phyloP scores from a whole-genome alignment of 1,284 basidiomycete genomes.

The Farysia itapuensis region DNA sequence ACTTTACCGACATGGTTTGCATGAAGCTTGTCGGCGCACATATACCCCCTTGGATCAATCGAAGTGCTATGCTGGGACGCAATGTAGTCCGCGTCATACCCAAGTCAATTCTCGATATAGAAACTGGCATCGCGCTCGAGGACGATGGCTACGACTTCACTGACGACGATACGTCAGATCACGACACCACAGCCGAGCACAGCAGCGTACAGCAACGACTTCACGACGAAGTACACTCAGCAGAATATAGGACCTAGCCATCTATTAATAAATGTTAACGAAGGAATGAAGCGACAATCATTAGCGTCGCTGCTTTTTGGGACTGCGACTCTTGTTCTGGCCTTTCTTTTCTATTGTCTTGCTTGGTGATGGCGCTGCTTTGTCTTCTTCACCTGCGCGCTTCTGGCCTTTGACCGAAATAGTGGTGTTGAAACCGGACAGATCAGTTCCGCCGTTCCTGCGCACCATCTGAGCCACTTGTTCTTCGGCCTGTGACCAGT shows the following conservation, averaged over 20 bases:
- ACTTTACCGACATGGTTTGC: constrained; percentile 50
- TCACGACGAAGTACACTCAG: neutral
- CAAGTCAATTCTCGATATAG: constrained; percentile 5
- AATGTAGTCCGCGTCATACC: constrained; percentile 5
- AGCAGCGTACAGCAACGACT: neutral
- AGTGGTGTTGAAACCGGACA: constrained; percentile 37
- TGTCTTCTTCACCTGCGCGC: constrained; percentile 12
- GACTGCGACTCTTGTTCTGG: neutral
- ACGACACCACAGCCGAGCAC: neutral
- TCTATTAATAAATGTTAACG: neutral
- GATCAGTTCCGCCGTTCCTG: constrained; percentile 29
- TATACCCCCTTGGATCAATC: constrained; percentile 49
- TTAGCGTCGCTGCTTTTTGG: neutral
- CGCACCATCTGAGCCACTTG: constrained; percentile 40
- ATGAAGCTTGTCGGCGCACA: constrained; percentile 36
- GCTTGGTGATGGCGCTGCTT: constrained; percentile 7
- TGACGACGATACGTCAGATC: neutral
- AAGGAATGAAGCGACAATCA: neutral
- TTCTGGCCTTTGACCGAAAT: constrained; percentile 37
- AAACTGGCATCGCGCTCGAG: constrained; percentile 4
- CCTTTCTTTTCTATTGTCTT: constrained; percentile 12
- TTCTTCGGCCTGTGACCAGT: constrained; percentile 53
- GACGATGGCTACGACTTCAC: neutral
- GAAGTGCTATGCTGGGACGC: constrained; percentile 6
- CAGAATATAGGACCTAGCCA: neutral